Evolutionary conservation across 345 rosid genomes (phyloP), one percentile per base, ranked within the genome.

Genomic region (Eucalyptus marginata): DNA sequence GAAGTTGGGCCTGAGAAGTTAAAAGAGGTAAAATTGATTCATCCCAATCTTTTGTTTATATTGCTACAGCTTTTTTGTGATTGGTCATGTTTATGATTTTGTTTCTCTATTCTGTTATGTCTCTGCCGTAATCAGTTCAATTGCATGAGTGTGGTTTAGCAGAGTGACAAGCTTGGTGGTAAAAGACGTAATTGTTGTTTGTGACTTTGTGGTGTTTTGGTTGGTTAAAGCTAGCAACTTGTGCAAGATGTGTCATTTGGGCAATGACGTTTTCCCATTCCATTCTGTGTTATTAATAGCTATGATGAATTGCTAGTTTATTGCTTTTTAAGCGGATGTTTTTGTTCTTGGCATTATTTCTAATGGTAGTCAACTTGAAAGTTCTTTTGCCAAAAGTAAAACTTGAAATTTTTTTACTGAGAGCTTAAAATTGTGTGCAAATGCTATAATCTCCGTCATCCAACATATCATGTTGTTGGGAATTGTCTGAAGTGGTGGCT

Each of bases 1-100:
- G 98, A 96, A 89, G 95, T 98, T 54, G 99, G 99, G 90, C 95
- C 99, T 89, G 99, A 96, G 92, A 96, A 94, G 95, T 91, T 97
- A 46, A 98, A 97, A 91, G 98, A 96, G 96, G 98, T 96, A 90
- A 89, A 36, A 40, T 76, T 36, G 24, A 76, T 76, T 36, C 27
- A 36, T 76, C 25, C 47, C 29, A 20, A 40, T 76, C 47, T 76
- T 43, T 12, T 12, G 27, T 24, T 40, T 76, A 40, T 76, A 76
- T 76, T 76, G 84, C 84, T 76, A 76, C 84, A 40, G 84, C 29
- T 25, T 20, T 76, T 40, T 76, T 76, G 29, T 40, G 81, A 3
- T 71, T 71, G 84, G 84, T 76, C 8, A 27, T 40, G 47, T 76
- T 40, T 40, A 40, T 40, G 29, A 36, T 76, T 76, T 76, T 40